Base-by-base conservation (phyloP, 192 early-diverging fungal genomes). In the Backusella psychrophila region DNA sequence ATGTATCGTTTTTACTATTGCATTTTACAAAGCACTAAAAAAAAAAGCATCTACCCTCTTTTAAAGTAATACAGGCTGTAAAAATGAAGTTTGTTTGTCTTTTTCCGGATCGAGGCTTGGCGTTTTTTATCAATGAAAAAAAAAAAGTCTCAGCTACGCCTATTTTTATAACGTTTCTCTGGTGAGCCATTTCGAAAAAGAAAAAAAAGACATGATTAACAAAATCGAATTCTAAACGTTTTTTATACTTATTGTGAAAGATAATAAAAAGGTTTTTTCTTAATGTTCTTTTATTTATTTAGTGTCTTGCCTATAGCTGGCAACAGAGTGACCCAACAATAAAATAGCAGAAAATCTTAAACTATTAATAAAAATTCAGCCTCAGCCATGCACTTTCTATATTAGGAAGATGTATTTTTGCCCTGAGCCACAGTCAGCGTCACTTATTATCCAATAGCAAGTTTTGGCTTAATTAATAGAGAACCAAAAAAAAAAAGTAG, bases 341-440 rank as follows among this genome's bases (percentile, higher is more conserved):
- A 52, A 52, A 52, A 52, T 6, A 52, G 19, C n/a, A 52, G 49
- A n/a, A 33, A 52, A 19, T 52, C n/a, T 21, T 21, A 52, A 52
- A 52, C n/a, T 52, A 52, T 52, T 15, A 15, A 6, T 7, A n/a
- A 21, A 52, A 52, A 52, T 36, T 67, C 35, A n/a, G 35, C 35
- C 66, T 67, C 66, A 67, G 66, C 66, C 66, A 67, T n/a, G 0
- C 0, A n/a, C 15, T 19, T 34, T 67, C 66, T 35, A 35, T 1
- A 19, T 8, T 19, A 35, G n/a, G 35, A 35, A 38, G 15, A 3
- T n/a, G 17, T 1, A 14, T 14, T 34, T n/a, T 29, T 71, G 70
- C 70, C 70, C 70, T 71, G 70, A 71, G 70, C 70, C 70, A 44
- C 70, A 49, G 12, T 33, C 5, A 15, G 42, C 39, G 71, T 72